A percentile compares a stretch with the other conserved stretches of the same genome.
Conservation (phyloP, 129 eudicot genomes). For the Mikania micrantha region DNA sequence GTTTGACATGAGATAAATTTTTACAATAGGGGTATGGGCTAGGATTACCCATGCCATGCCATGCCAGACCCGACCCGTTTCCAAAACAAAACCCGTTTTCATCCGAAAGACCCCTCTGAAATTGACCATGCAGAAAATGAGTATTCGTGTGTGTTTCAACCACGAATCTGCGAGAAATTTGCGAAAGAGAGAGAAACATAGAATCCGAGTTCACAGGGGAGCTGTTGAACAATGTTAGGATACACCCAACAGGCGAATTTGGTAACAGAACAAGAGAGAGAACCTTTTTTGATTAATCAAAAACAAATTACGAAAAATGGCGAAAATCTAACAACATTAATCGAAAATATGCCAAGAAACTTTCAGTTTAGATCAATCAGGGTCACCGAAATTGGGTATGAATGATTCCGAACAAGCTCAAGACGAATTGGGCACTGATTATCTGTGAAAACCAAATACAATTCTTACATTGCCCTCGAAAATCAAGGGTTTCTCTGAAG, state of each 20-base stretch:
- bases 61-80: too few species aligned
- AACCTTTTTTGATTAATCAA: not conserved
- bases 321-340: not conserved
- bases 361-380: constrained; percentile 13
- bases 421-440: constrained; percentile 11
- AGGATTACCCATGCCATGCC: too few species aligned
- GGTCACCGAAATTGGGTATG: constrained; percentile 12
- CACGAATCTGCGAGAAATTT: constrained; percentile 31
- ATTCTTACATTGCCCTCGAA: not conserved
- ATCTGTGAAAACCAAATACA: constrained; percentile 12
- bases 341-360: constrained; percentile 4
- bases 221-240: constrained; percentile 32
- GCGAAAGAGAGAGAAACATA: constrained; percentile 14
- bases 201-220: constrained; percentile 24
- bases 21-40: too few species aligned
- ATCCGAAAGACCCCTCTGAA: not conserved
- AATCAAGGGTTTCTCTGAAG: constrained; percentile 7
- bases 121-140: constrained; percentile 13
- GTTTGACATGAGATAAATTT: too few species aligned
- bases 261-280: constrained; percentile 13
- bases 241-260: constrained; percentile 8
- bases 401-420: not conserved
- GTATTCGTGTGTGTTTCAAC: constrained; percentile 15
- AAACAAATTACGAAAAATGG: not conserved
- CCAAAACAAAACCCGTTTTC: too few species aligned